A percentile compares a stretch with the other conserved stretches of the same genome.
Evolutionary conservation across 73 alveolate genomes (phyloP).

Genomic region (Paramecium sonneborni): DNA sequence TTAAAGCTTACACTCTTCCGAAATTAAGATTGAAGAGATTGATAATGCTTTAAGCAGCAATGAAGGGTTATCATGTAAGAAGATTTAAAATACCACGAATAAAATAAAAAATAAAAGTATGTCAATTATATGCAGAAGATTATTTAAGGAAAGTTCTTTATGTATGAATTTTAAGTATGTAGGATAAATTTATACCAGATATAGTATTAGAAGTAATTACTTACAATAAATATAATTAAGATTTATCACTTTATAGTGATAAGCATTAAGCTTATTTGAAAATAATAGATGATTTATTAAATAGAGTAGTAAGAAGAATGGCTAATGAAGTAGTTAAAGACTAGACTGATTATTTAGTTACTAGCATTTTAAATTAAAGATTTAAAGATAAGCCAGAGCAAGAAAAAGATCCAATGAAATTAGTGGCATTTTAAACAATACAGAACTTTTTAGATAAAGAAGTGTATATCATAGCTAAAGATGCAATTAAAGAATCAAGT

Average conservation of each 20-base stretch:
- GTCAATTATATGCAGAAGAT: constrained; percentile 42
- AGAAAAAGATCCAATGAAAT: constrained; percentile 66
- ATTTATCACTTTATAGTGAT: constrained; percentile 53
- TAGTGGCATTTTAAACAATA: constrained; percentile 48
- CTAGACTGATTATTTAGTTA: constrained; percentile 64
- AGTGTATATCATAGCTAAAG: constrained; percentile 59
- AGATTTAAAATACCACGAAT: constrained; percentile 61
- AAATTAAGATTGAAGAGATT: constrained; percentile 59
- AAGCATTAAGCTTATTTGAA: constrained; percentile 36
- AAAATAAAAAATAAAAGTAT: background rate
- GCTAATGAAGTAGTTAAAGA: constrained; percentile 67
- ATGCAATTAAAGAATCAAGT: constrained; percentile 52
- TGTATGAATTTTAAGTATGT: background rate
- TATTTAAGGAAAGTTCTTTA: constrained; percentile 40
- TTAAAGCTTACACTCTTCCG: constrained; percentile 65
- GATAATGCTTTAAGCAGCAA: constrained; percentile 50
- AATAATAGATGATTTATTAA: constrained; percentile 48
- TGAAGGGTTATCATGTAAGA: constrained; percentile 68
- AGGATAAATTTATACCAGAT: constrained; percentile 67
- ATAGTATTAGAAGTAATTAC: constrained; percentile 63
- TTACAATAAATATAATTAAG: constrained; percentile 58
- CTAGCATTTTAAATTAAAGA: constrained; percentile 65
- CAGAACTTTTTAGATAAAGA: constrained; percentile 37
- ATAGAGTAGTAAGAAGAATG: constrained; percentile 60
- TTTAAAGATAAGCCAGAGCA: constrained; percentile 51